Conservation (phyloP, 2,329 filamentous ascomycete genomes). For the Trichoderma lentiforme region DNA sequence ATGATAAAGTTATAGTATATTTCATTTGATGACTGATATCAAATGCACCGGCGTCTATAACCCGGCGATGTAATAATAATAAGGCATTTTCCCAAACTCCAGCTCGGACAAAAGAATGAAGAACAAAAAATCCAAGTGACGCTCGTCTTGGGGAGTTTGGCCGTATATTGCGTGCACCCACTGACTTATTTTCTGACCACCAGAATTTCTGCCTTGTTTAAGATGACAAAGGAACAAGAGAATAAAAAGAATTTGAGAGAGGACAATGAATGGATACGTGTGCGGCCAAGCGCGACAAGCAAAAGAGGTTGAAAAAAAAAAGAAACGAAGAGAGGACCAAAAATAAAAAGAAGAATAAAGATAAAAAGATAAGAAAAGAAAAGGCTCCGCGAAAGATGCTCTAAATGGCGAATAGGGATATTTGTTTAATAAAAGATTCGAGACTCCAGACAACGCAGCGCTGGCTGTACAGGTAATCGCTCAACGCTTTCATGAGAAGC, state of each 20-base stretch:
- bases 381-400: background rate
- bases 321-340: background rate
- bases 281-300: slow-evolving; percentile 1
- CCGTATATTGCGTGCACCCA: background rate
- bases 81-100: slow-evolving; percentile 7
- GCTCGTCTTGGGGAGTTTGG: background rate
- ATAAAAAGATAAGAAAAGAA: background rate
- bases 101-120: background rate
- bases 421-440: background rate
- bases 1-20: slow-evolving; percentile 14
- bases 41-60: background rate
- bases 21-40: slow-evolving; percentile 14
- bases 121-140: background rate
- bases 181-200: background rate
- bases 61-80: slow-evolving; percentile 18
- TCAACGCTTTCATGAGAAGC: slow-evolving; percentile 54
- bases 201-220: background rate
- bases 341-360: background rate
- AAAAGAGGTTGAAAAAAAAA: background rate
- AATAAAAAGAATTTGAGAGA: background rate
- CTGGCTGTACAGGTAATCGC: background rate
- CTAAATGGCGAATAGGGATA: background rate
- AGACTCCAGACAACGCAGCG: background rate
- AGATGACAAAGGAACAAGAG: background rate
- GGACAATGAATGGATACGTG: background rate